phyloP scores from a whole-genome alignment of 1,284 basidiomycete species.

The Malassezia furfur region DNA sequence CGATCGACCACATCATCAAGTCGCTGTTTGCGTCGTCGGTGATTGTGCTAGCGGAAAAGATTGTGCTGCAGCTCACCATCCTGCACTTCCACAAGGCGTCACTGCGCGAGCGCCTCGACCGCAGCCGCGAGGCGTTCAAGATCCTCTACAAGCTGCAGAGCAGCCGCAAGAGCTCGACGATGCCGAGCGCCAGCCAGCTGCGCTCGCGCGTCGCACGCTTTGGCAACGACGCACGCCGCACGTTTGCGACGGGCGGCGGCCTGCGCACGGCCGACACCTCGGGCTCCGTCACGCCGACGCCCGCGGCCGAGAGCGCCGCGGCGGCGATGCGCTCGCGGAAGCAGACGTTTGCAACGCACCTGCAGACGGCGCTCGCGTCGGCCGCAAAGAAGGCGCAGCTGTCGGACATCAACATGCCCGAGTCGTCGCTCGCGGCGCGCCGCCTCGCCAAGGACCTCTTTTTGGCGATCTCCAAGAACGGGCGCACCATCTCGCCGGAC shows the following conservation, averaged over 20 bases:
- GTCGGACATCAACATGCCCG: constrained; percentile 28
- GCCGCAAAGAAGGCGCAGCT: constrained; percentile 45
- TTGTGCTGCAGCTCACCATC: constrained; percentile 30
- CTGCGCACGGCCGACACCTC: neutral
- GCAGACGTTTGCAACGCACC: constrained; percentile 17
- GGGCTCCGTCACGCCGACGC: neutral
- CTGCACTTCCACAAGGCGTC: constrained; percentile 46
- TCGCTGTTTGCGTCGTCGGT: constrained; percentile 37
- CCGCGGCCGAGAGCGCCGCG: neutral
- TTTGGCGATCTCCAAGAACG: constrained; percentile 50
- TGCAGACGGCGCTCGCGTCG: constrained; percentile 28
- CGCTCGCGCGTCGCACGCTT: constrained; percentile 17
- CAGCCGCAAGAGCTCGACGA: neutral
- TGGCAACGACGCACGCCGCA: constrained; percentile 17
- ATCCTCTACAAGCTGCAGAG: constrained; percentile 37
- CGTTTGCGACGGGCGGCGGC: neutral
- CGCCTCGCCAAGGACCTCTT: constrained; percentile 67
- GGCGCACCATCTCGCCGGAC: constrained; percentile 53
- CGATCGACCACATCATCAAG: constrained; percentile 16
- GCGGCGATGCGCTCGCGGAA: neutral
- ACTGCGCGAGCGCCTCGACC: constrained; percentile 38
- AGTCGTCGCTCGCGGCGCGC: constrained; percentile 60
- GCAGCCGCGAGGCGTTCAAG: constrained; percentile 33
- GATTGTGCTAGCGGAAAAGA: constrained; percentile 37
- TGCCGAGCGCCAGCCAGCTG: constrained; percentile 9